Evolutionary conservation across 75 land plant genomes (phyloP), one percentile per base, ranked within the genome.

Genomic region (Azolla pinnata): DNA sequence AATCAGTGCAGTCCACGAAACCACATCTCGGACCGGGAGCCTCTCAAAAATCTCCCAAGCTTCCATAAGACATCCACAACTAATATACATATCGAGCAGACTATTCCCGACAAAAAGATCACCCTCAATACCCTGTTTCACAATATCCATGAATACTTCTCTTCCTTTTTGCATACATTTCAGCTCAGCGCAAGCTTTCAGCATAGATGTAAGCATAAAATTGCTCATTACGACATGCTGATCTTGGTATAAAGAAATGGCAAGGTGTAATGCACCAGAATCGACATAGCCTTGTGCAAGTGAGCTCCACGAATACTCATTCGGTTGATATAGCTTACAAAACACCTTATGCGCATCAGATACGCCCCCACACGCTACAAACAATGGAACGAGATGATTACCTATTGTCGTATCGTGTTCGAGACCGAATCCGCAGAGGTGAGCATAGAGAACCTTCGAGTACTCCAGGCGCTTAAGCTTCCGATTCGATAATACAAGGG

Each of bases 1-100:
- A 16, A 77, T 81, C 77, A 81, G 74, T 2, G 70, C 33, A 14
- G 76, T 79, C 81, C 81, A 79, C 0, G 81, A 79, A 18, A 79
- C 51, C 0, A 54, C 32, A 54, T 79, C 81, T 30, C 59, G 69
- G n/a, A 44, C 57, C 34, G 17, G 50, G 63, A 79, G 62, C 0
- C 25, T 23, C 4, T 33, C 55, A 27, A 79, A 79, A 0, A 69
- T 30, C 10, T 31, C 63, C 0, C 34, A 20, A 1, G 81, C 76
- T 12, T 14, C 65, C 20, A 47, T 49, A 18, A 79, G 35, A 42
- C 31, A 60, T 33, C 81, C 81, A 20, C 73, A 73, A 56, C 73
- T 79, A 30, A 70, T 68, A 58, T 79, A 79, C 81, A 79, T 79
- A 40, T 79, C 81, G 55, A 79, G 52, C 1, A 79, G 18, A 3